Conservation (phyloP, 352 stramenopile genomes). For the Peronospora farinosa region DNA sequence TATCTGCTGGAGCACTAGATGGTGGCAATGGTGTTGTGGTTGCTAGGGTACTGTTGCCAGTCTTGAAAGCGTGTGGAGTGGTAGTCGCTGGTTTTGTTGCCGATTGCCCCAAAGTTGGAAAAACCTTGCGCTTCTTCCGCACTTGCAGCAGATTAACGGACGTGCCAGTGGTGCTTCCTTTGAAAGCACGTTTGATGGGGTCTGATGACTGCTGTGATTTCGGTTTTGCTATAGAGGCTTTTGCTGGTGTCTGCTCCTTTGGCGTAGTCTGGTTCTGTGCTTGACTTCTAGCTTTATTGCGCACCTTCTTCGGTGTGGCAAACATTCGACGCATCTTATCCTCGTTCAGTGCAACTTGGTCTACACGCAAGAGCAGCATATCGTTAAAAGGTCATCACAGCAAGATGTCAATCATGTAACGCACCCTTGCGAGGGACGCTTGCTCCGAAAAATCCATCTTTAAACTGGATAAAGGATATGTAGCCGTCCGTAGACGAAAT, state of each 20-base stretch:
- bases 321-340: slow-evolving; percentile 55
- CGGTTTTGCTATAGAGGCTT: slow-evolving; percentile 22
- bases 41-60: slow-evolving; percentile 1
- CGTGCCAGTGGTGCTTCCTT: slow-evolving; percentile 14
- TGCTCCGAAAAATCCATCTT: slow-evolving; percentile 75
- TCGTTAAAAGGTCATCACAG: not conserved
- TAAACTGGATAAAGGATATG: slow-evolving; percentile 90
- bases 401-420: not conserved
- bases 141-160: slow-evolving; percentile 67
- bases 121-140: slow-evolving; percentile 80
- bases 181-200: slow-evolving; percentile 15
- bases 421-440: slow-evolving; percentile 27
- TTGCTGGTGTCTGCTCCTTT: slow-evolving; percentile 23
- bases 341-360: slow-evolving; percentile 42
- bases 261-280: slow-evolving; percentile 2
- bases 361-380: slow-evolving; percentile 16
- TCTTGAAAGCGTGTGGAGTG: not conserved
- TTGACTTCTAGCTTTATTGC: slow-evolving; percentile 47
- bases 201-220: slow-evolving; percentile 21
- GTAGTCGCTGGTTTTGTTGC: slow-evolving; percentile 5
- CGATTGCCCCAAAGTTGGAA: slow-evolving; percentile 32
- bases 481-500: slow-evolving; percentile 95
- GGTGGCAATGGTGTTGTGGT: not conserved
- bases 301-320: slow-evolving; percentile 46
- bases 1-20: not conserved